Base-by-base conservation (phyloP, 2,329 filamentous ascomycete species). In the Cucurbitaria berberidis region DNA sequence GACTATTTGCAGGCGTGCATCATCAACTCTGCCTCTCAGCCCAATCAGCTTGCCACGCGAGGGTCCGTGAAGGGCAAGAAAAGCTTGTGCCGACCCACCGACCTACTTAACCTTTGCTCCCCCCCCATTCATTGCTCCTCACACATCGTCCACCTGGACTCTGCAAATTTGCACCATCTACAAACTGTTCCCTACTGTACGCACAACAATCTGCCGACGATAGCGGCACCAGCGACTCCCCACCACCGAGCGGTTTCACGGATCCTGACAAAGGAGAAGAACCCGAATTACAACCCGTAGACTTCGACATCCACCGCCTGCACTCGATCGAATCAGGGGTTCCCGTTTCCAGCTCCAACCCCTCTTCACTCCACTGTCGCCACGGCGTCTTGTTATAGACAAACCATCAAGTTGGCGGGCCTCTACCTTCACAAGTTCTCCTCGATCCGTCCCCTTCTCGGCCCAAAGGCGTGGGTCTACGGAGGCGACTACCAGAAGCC, bases 361-460 rank as follows among this genome's bases (percentile, higher is more conserved):
- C 53, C 30, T 55, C 40, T 53, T 44, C 46, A 56, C 38, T 29
- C 40, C 58, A 45, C 58, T 52, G 48, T 48, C 63, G 75, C 71
- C 62, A 66, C 62, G 67, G 74, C 77, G 75, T 76, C 74, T 66
- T 60, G 60, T 46, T 54, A 48, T 36, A 48, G 59, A 68, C 75
- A 84, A 78, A 86, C 85, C 86, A 89, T 86, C 91, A 96, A 96
- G 86, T 96, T 96, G 91, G 91, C 91, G 91, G 89, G 89, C 84
- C 82, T 87, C 86, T 85, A 84, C 79, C 82, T 83, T 79, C 78
- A 83, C 78, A 80, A 84, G 80, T 85, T 89, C 77, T 88, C 87
- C 78, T 88, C 89, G 81, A 83, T 89, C 76, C 89, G 89, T 83
- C 93, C 91, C 86, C 90, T 96, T 82, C 88, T 93, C 78, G 91